Base-by-base conservation (phyloP, 2,329 filamentous ascomycete genomes). In the Bretziella fagacearum region DNA sequence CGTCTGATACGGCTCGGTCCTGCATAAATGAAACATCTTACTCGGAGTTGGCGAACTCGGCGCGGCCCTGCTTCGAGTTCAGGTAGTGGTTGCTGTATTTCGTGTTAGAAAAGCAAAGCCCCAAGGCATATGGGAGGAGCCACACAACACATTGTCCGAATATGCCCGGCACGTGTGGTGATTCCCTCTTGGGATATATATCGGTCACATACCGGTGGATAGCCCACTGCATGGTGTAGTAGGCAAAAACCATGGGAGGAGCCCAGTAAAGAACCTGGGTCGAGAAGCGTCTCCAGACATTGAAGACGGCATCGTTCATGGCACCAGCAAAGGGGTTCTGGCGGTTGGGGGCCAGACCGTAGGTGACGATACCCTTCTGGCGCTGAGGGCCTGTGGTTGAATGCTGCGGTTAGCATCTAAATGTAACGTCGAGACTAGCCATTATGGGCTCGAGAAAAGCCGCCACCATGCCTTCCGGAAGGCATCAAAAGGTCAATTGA, bases 211-310 rank as follows among this genome's bases (percentile, higher is more conserved):
- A 96, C 91, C 79, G 77, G 68, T 94, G 79, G 59, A 76, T 80
- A 55, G 91, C 89, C 91, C 91, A 98, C 62, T 82, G 67, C 80
- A 96, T 83, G 55, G 77, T 61, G 61, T 79, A 77, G 70, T 96
- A 98, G 55, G 74, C 86, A 55, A 71, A 64, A 54, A 91, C 58
- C 56, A 94, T 67, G 32, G 87, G 81, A 51, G 91, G 83, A 22
- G 79, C 73, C 65, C 87, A 79, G 74, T 87, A 98, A 56, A 96
- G 77, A 56, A 93, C 77, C 72, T 96, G 91, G 56, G 73, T 65
- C 63, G 78, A 79, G 67, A 81, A 83, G 59, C 91, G 79, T 65
- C 91, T 80, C 74, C 82, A 93, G 57, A 77, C 80, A 76, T 98
- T 98, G 80, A 96, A 96, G 70, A 96, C 67, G 59, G 87, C 89